These are phyloP conservation scores for Fonsecaea erecta DNA, from an alignment of 2,329 filamentous ascomycete species.

Conservation along the genomic window DNA sequence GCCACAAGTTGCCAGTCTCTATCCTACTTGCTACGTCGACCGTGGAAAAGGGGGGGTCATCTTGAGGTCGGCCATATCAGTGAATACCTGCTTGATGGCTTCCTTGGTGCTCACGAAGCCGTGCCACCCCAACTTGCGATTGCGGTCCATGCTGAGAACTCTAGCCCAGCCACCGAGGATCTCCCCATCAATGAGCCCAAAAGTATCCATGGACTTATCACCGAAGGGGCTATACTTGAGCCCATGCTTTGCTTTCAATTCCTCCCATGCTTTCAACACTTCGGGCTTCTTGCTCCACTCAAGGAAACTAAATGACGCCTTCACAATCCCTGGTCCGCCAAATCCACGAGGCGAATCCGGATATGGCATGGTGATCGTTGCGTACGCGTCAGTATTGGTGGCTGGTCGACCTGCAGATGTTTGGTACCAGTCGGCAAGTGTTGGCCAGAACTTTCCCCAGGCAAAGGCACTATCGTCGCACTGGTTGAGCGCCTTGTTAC, in stretches of 20 bases:
- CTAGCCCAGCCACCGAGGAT: slow-evolving; percentile 34
- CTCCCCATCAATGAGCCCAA: slow-evolving; percentile 22
- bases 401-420: slow-evolving; percentile 44
- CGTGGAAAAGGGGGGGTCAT: slow-evolving; percentile 28
- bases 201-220: slow-evolving; percentile 13
- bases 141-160: slow-evolving; percentile 31
- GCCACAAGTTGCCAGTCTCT: background rate
- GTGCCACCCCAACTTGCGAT: slow-evolving; percentile 28
- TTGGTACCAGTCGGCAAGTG: slow-evolving; percentile 52
- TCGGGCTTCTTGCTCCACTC: slow-evolving; percentile 53
- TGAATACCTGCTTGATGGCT: slow-evolving; percentile 33
- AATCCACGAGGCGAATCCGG: slow-evolving; percentile 20
- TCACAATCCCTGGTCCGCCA: slow-evolving; percentile 48
- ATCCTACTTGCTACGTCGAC: too few relatives aligned
- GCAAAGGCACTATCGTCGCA: slow-evolving; percentile 52
- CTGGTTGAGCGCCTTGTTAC: slow-evolving; percentile 56
- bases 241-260: slow-evolving; percentile 49
- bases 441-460: slow-evolving; percentile 55
- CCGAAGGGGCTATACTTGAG: slow-evolving; percentile 39
- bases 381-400: slow-evolving; percentile 31
- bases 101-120: slow-evolving; percentile 37
- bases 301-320: slow-evolving; percentile 48
- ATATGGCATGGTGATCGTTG: slow-evolving; percentile 33
- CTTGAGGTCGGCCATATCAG: slow-evolving; percentile 31
- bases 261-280: slow-evolving; percentile 52